These are phyloP conservation scores for Combretum micranthum DNA, from an alignment of 345 rosid species.

Conservation along the genomic window DNA sequence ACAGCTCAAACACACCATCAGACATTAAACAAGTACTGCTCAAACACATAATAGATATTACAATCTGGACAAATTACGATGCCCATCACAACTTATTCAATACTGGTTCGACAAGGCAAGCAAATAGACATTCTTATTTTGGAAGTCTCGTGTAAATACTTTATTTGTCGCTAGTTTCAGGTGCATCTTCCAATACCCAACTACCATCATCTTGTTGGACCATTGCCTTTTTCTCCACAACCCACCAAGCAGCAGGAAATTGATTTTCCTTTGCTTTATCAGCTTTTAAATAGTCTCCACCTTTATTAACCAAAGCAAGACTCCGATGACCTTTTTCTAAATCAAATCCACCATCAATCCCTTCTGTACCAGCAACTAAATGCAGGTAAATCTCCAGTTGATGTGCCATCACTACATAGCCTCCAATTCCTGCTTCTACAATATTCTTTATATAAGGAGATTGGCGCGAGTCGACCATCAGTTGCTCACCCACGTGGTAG, in stretches of 20 bases:
- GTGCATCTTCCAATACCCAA: too few species aligned
- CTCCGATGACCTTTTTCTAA: constrained; percentile 40
- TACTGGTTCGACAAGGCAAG: too few species aligned
- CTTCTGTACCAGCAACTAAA: constrained; percentile 71
- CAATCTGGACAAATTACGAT: too few species aligned
- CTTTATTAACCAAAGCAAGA: constrained; percentile 48
- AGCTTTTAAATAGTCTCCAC: constrained; percentile 28
- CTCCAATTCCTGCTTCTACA: constrained; percentile 15
- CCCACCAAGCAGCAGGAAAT: constrained; percentile 49
- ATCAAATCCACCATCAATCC: constrained; percentile 34
- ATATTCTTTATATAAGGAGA: constrained; percentile 33
- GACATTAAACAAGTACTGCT: too few species aligned
- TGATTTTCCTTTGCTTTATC: neutral
- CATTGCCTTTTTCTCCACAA: constrained; percentile 52
- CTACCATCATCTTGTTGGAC: constrained; percentile 19
- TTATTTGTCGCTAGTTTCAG: too few species aligned
- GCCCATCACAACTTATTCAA: too few species aligned
- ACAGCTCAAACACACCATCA: too few species aligned
- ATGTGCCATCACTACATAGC: constrained; percentile 26
- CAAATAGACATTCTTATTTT: too few species aligned
- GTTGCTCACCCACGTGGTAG: constrained; percentile 51
- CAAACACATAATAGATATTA: too few species aligned
- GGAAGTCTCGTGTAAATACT: too few species aligned
- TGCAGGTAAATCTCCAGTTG: constrained; percentile 55
- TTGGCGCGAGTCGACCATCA: constrained; percentile 46